Conservation (phyloP, 495 filamentous ascomycete genomes). For the Penicillium diatomitis region DNA sequence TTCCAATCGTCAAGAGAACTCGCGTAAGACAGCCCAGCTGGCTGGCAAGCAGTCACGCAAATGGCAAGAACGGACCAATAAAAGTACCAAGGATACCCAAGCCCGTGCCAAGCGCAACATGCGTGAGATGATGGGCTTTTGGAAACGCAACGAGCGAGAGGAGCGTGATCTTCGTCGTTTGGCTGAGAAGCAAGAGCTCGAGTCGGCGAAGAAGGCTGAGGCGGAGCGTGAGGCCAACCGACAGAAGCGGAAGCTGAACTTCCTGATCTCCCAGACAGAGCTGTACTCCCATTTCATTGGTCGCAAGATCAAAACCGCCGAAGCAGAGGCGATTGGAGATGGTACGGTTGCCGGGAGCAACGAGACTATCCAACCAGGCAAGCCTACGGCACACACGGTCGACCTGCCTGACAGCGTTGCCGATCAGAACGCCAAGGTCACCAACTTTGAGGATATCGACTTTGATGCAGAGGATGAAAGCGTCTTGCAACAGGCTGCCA, state of each 20-base stretch:
- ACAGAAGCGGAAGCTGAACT: slow-evolving; percentile 97
- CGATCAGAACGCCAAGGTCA: slow-evolving; percentile 59
- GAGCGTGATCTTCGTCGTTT: slow-evolving; percentile 89
- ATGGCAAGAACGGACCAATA: slow-evolving; percentile 97
- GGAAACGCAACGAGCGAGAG: slow-evolving; percentile 97
- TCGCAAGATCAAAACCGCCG: slow-evolving; percentile 95
- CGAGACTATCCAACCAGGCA: slow-evolving; percentile 36
- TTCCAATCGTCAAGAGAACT: slow-evolving; percentile 76
- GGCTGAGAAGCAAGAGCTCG: slow-evolving; percentile 92
- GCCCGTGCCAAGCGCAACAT: slow-evolving; percentile 95
- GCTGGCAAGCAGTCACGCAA: slow-evolving; percentile 94
- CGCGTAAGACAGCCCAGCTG: slow-evolving; percentile 94
- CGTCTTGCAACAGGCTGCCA: slow-evolving; percentile 67
- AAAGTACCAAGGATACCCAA: slow-evolving; percentile 95
- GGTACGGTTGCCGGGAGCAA: slow-evolving; percentile 48
- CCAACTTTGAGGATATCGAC: slow-evolving; percentile 86
- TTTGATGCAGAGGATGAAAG: slow-evolving; percentile 94
- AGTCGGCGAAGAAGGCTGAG: slow-evolving; percentile 92
- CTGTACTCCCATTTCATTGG: slow-evolving; percentile 99
- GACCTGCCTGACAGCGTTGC: slow-evolving; percentile 52
- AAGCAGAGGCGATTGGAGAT: slow-evolving; percentile 84
- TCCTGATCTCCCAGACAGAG: slow-evolving; percentile 97
- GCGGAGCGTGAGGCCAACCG: slow-evolving; percentile 94
- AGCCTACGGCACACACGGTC: slow-evolving; percentile 38
- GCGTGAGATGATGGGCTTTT: slow-evolving; percentile 99